Conservation (phyloP, 192 early-diverging fungal species). For the Dissophora ornata region DNA sequence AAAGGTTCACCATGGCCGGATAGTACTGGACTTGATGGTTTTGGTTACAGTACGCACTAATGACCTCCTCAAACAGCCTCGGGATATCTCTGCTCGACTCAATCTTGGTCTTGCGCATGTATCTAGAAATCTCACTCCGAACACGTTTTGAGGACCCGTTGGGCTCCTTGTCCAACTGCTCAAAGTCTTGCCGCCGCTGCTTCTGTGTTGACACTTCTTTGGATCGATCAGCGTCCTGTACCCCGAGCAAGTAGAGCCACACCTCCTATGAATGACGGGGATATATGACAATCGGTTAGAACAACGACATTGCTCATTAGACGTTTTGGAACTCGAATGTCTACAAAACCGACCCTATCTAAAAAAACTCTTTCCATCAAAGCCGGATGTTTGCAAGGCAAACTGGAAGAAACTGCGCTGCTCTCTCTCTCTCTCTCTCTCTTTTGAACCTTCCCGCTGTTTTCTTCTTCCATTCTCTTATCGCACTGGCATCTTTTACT, state of each 20-base stretch:
- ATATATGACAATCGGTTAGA: too few relatives aligned
- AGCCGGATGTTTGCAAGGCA: too few relatives aligned
- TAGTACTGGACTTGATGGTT: conserved; percentile 80
- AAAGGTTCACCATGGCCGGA: conserved; percentile 76
- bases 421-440: not conserved
- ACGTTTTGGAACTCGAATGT: too few relatives aligned
- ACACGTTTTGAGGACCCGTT: conserved; percentile 75
- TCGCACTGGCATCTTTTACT: too few relatives aligned
- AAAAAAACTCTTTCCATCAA: too few relatives aligned
- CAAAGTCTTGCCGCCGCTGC: conserved; percentile 30
- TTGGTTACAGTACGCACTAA: conserved; percentile 84
- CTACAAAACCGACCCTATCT: too few relatives aligned
- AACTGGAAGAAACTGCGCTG: too few relatives aligned
- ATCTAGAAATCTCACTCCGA: conserved; percentile 79
- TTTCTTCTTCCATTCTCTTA: too few relatives aligned
- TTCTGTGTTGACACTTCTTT: conserved; percentile 34
- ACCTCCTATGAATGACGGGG: conserved; percentile 14
- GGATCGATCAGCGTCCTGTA: conserved; percentile 28
- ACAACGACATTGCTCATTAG: too few relatives aligned
- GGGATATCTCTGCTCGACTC: conserved; percentile 44
- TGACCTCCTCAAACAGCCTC: conserved; percentile 78
- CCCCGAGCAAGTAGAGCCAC: conserved; percentile 32
- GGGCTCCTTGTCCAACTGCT: conserved; percentile 71
- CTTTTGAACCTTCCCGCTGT: too few relatives aligned
- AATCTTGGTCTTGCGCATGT: conserved; percentile 52